Conservation (phyloP, 495 filamentous ascomycete genomes). For the Jackrogersella multiformis region DNA sequence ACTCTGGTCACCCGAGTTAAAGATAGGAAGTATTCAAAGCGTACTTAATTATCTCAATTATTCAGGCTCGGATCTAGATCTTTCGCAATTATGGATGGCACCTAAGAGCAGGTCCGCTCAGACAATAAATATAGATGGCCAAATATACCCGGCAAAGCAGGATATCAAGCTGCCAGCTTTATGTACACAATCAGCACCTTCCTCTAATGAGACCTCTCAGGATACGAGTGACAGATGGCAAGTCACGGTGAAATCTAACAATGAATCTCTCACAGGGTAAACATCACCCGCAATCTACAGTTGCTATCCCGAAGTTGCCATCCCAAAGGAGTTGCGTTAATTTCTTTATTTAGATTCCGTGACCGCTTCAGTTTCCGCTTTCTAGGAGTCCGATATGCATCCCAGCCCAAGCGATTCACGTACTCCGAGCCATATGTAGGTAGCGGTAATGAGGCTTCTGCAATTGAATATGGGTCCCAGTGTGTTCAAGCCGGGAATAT, state of each 20-base stretch:
- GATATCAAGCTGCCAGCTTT: slow-evolving; percentile 44
- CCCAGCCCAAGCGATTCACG: slow-evolving; percentile 52
- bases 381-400: slow-evolving; percentile 54
- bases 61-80: slow-evolving; percentile 26
- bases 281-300: background rate
- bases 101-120: slow-evolving; percentile 21
- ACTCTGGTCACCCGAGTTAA: slow-evolving; percentile 52
- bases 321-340: background rate
- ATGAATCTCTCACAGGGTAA: slow-evolving; percentile 56
- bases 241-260: slow-evolving; percentile 53
- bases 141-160: slow-evolving; percentile 20
- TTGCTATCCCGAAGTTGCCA: too few species aligned
- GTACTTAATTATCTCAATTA: slow-evolving; percentile 55
- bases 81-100: slow-evolving; percentile 53
- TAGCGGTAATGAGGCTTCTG: slow-evolving; percentile 46
- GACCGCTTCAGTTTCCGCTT: slow-evolving; percentile 64
- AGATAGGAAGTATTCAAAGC: slow-evolving; percentile 48
- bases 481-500: slow-evolving; percentile 53
- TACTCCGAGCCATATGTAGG: slow-evolving; percentile 51
- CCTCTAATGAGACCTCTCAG: slow-evolving; percentile 50
- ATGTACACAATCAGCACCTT: slow-evolving; percentile 59
- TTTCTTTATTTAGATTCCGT: slow-evolving; percentile 48
- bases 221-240: slow-evolving; percentile 57
- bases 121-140: slow-evolving; percentile 44
- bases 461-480: slow-evolving; percentile 50